Evolutionary conservation across 2,329 filamentous ascomycete species (phyloP).

Genomic region (Talaromyces sp.): DNA sequence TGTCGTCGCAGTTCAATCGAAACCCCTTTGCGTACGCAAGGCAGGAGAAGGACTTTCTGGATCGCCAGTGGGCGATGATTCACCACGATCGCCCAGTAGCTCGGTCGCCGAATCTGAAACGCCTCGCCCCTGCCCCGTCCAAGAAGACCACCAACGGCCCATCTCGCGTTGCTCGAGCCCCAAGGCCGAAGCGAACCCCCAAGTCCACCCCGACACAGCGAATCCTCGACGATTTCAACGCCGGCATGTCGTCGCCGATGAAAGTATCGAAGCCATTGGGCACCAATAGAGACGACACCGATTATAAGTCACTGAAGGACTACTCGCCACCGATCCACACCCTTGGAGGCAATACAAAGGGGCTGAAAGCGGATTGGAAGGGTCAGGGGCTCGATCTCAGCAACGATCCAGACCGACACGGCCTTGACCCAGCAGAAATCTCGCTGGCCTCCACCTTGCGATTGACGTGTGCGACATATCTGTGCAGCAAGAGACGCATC

Average conservation of each 20-base stretch:
- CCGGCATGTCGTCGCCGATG: slow-evolving; percentile 26
- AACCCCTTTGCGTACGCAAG: slow-evolving; percentile 40
- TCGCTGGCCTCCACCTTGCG: slow-evolving; percentile 71
- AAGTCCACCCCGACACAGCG: slow-evolving; percentile 38
- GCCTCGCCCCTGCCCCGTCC: slow-evolving; percentile 33
- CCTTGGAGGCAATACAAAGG: slow-evolving; percentile 61
- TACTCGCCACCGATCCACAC: slow-evolving; percentile 65
- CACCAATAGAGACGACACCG: slow-evolving; percentile 73
- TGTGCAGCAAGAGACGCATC: slow-evolving; percentile 89
- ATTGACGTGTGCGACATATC: slow-evolving; percentile 79
- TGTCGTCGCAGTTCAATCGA: slow-evolving; percentile 38
- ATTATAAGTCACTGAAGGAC: slow-evolving; percentile 67
- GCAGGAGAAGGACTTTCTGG: slow-evolving; percentile 36
- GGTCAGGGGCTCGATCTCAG: slow-evolving; percentile 71
- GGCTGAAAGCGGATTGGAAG: slow-evolving; percentile 83
- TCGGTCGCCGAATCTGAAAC: slow-evolving; percentile 31
- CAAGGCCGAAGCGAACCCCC: slow-evolving; percentile 34
- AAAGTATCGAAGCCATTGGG: slow-evolving; percentile 43
- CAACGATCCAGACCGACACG: slow-evolving; percentile 61
- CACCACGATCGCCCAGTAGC: slow-evolving; percentile 30
- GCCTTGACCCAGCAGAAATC: slow-evolving; percentile 75
- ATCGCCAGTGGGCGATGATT: slow-evolving; percentile 37
- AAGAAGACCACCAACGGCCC: slow-evolving; percentile 20
- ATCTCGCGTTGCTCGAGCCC: slow-evolving; percentile 24
- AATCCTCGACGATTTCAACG: slow-evolving; percentile 32